Base-by-base conservation (phyloP, 177 flowering plant genomes). In the Tripterygium wilfordii region DNA sequence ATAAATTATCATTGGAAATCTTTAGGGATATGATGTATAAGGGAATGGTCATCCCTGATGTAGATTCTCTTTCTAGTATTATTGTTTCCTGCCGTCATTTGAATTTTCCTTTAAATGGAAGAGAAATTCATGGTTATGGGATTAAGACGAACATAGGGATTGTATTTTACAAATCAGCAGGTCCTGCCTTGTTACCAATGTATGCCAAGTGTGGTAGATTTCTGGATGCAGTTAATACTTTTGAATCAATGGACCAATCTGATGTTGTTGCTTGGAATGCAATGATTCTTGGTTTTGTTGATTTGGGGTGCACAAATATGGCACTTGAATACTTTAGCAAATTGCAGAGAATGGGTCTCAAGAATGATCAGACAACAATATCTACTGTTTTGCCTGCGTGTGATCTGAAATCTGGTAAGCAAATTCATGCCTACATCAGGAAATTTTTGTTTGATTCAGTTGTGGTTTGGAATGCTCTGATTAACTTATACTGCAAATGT, bases 181-280 rank as follows among this genome's bases (percentile, higher is more conserved):
- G 82, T 22, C 65, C 82, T 23, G 80, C 80, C 7, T 63, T 81
- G 56, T 35, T 78, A 49, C 58, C 72, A 19, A 24, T 70, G 63
- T 78, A 78, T 43, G 64, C 68, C 8, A 62, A 29, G 25, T 57
- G 56, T 51, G 42, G 65, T 26, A 66, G 68, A 55, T 45, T 54
- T 26, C 60, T 19, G 7, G 69, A 64, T 53, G 72, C 78, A 1
- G 21, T 44, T 49, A 56, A 45, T 54, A 71, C 72, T 8, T 81
- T 73, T 62, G 57, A 43, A 24, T 33, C 66, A 37, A 74, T 78
- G 88, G 74, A 78, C 45, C 62, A 53, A 56, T 31, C 41, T 18
- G 75, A 74, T 59, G 69, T 63, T 23, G 80, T 78, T 36, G 59
- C 84, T 23, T 76, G 88, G 88, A 81, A 78, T 61, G 70, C 80